Conservation (phyloP, 257 asterid species). For the Penstemon davidsonii region DNA sequence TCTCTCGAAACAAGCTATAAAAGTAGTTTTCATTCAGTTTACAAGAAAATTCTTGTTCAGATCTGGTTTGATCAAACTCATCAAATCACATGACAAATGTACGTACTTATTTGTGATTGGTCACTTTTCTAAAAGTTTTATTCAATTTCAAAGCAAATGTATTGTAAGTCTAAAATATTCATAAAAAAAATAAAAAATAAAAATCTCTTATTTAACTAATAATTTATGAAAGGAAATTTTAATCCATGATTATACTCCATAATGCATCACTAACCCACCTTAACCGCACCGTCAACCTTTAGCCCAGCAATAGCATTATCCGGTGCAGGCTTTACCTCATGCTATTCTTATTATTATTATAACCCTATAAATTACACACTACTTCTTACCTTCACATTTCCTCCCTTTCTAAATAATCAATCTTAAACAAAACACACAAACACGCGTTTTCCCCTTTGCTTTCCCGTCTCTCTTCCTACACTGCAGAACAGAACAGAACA, state of each 20-base stretch:
- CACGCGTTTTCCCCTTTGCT: slow-evolving; percentile 37
- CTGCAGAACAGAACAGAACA: neutral
- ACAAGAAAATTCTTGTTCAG: too few species aligned
- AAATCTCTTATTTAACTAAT: too few species aligned
- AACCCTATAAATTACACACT: slow-evolving; percentile 16
- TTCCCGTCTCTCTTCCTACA: slow-evolving; percentile 20
- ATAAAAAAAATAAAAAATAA: too few species aligned
- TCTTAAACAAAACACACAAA: slow-evolving; percentile 17
- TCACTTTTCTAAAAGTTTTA: too few species aligned
- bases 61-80: too few species aligned
- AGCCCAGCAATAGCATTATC: slow-evolving; percentile 38
- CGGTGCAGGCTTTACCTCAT: slow-evolving; percentile 49
- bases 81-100: too few species aligned
- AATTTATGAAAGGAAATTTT: too few species aligned
- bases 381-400: slow-evolving; percentile 11
- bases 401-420: neutral
- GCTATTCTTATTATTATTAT: neutral
- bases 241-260: neutral
- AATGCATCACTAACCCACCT: neutral
- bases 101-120: too few species aligned
- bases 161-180: too few species aligned
- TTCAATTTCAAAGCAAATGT: too few species aligned
- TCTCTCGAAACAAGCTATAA: too few species aligned
- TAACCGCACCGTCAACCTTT: slow-evolving; percentile 41
- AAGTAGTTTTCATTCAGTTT: too few species aligned